Percentiles rank a stretch among this genome's conserved stretches.
Evolutionary conservation across 768 basidiomycete genomes (phyloP).

Genomic region (Boletus sensibilis): DNA sequence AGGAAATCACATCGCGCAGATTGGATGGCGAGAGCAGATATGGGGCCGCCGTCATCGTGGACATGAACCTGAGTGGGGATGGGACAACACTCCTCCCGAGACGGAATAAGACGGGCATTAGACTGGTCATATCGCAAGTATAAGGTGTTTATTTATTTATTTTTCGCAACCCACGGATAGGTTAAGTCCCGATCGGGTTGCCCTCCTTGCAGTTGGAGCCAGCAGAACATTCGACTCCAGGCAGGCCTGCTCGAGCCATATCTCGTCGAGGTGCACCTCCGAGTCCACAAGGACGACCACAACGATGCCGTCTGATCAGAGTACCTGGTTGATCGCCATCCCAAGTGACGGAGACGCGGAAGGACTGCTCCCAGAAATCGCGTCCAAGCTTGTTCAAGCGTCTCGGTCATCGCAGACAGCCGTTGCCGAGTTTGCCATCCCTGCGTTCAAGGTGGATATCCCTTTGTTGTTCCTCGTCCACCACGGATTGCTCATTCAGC

Average conservation of each 20-base stretch:
- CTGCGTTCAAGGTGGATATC: constrained; percentile 82
- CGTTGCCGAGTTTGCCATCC: constrained; percentile 69
- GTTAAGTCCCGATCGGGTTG: constrained; percentile 16
- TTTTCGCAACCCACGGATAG: background rate
- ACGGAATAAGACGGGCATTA: constrained; percentile 5
- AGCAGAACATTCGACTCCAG: background rate
- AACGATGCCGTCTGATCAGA: constrained; percentile 93
- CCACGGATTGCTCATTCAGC: constrained; percentile 5
- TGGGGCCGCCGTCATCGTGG: constrained; percentile 40
- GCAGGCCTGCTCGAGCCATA: constrained; percentile 1
- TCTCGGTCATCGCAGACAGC: constrained; percentile 49
- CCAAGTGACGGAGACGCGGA: constrained; percentile 87
- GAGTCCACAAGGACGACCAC: constrained; percentile 7
- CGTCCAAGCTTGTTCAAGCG: constrained; percentile 58
- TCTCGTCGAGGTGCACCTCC: constrained; percentile 5
- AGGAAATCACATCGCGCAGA: constrained; percentile 39
- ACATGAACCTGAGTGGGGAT: constrained; percentile 34
- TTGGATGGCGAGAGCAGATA: constrained; percentile 53
- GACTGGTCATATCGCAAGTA: background rate
- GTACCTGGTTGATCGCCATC: constrained; percentile 88
- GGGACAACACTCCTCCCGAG: constrained; percentile 7
- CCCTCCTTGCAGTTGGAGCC: background rate
- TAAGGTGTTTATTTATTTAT: constrained; percentile 14
- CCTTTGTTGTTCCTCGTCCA: background rate
- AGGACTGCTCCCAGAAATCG: constrained; percentile 63